Evolutionary conservation across 140 eudicot species (phyloP).

Genomic region (Senecio squalidus): DNA sequence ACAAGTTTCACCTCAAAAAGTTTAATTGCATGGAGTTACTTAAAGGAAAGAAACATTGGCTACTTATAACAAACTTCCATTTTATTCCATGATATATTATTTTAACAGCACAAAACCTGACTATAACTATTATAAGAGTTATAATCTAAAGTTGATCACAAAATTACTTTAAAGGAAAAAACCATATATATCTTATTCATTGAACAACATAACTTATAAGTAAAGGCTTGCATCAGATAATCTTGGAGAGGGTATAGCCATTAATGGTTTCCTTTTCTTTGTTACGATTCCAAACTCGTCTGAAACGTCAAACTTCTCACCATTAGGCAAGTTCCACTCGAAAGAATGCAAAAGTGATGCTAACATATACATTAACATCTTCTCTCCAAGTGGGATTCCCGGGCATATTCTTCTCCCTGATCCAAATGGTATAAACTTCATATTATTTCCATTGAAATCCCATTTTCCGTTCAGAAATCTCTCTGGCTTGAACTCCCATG

Average conservation of each 20-base stretch:
- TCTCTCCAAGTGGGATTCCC: neutral
- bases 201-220: neutral
- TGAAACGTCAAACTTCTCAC: neutral
- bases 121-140: neutral
- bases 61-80: no score
- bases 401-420: neutral
- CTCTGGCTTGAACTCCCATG: neutral
- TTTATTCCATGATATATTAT: no score
- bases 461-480: neutral
- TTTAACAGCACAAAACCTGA: neutral
- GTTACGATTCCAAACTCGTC: neutral
- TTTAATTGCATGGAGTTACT: no score
- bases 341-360: neutral
- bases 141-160: neutral
- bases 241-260: neutral
- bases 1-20: no score
- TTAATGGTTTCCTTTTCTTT: neutral
- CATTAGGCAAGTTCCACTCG: neutral
- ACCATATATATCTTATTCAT: neutral
- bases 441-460: neutral
- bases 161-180: neutral
- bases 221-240: neutral
- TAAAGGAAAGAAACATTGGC: no score
- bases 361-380: neutral
- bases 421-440: neutral